phyloP scores from a whole-genome alignment of 805 yeast genomes.

The Myxozyma sirexii region DNA sequence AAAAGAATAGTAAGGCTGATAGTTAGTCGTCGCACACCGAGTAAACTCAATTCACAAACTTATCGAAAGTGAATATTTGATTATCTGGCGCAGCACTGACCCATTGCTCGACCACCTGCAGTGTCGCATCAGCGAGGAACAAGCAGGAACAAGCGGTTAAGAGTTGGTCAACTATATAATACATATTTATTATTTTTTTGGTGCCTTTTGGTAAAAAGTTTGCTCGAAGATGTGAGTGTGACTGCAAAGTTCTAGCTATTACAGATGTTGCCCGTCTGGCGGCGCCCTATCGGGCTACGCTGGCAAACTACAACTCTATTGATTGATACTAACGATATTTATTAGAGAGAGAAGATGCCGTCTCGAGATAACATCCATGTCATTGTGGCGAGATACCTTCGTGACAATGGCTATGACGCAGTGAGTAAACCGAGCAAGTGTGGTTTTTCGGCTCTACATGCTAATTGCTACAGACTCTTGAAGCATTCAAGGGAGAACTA shows the following conservation, averaged over 20 bases:
- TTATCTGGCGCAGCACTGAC: not conserved
- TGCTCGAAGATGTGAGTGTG: too few species aligned
- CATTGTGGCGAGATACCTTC: constrained; percentile 35
- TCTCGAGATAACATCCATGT: constrained; percentile 36
- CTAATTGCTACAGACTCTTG: constrained; percentile 24
- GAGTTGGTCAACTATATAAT: too few species aligned
- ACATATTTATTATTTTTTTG: too few species aligned
- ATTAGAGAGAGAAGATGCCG: constrained; percentile 29
- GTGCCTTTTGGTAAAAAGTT: too few species aligned
- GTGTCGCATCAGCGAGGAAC: too few species aligned
- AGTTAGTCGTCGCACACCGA: constrained; percentile 2
- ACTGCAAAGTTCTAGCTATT: too few species aligned
- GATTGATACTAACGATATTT: not conserved
- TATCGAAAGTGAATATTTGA: not conserved
- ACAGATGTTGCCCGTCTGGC: too few species aligned
- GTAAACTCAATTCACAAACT: constrained; percentile 7
- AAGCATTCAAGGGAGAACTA: constrained; percentile 29
- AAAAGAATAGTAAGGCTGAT: too few species aligned
- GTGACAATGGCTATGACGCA: constrained; percentile 27
- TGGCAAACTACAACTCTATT: too few species aligned
- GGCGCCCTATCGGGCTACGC: too few species aligned
- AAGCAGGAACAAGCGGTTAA: too few species aligned
- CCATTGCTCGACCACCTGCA: not conserved
- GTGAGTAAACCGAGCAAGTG: constrained; percentile 8
- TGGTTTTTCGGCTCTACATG: not conserved